Evolutionary conservation across 352 stramenopile genomes (phyloP).

Genomic region (Phytophthora pini): DNA sequence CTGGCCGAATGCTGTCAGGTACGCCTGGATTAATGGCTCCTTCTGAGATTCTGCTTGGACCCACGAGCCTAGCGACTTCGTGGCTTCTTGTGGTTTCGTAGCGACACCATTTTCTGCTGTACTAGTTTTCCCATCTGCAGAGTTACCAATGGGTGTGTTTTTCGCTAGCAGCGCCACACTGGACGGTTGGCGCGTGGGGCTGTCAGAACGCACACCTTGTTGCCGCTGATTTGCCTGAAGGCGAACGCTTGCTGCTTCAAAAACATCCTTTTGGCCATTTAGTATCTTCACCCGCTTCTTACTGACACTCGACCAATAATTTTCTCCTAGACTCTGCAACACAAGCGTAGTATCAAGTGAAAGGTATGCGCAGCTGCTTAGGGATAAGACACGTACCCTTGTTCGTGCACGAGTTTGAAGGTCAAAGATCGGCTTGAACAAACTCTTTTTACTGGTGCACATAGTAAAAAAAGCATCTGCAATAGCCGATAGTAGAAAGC

Average conservation of each 20-base stretch:
- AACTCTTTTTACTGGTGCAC: slow-evolving; percentile 42
- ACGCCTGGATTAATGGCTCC: slow-evolving; percentile 15
- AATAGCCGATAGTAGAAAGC: not conserved
- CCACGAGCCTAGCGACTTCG: slow-evolving; percentile 18
- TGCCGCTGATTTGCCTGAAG: slow-evolving; percentile 17
- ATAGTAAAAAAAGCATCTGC: slow-evolving; percentile 52
- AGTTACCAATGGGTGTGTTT: not conserved
- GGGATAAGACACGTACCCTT: slow-evolving; percentile 1
- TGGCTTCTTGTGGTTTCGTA: not conserved
- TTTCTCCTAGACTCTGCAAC: slow-evolving; percentile 42
- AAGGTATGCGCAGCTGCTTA: not conserved
- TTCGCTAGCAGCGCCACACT: not conserved
- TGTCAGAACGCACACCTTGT: not conserved
- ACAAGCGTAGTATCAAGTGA: not conserved
- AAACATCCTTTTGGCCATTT: slow-evolving; percentile 31
- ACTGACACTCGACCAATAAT: slow-evolving; percentile 44
- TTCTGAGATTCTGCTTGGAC: slow-evolving; percentile 9
- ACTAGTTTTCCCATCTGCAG: not conserved
- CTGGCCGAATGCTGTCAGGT: slow-evolving; percentile 22
- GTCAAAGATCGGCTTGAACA: slow-evolving; percentile 52
- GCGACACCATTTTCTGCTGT: too few relatives aligned
- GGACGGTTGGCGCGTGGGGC: too few relatives aligned
- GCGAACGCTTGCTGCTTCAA: slow-evolving; percentile 24
- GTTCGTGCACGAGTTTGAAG: slow-evolving; percentile 45
- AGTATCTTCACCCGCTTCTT: slow-evolving; percentile 43